Conservation (phyloP, 768 basidiomycete species). For the Amyloporia xantha region DNA sequence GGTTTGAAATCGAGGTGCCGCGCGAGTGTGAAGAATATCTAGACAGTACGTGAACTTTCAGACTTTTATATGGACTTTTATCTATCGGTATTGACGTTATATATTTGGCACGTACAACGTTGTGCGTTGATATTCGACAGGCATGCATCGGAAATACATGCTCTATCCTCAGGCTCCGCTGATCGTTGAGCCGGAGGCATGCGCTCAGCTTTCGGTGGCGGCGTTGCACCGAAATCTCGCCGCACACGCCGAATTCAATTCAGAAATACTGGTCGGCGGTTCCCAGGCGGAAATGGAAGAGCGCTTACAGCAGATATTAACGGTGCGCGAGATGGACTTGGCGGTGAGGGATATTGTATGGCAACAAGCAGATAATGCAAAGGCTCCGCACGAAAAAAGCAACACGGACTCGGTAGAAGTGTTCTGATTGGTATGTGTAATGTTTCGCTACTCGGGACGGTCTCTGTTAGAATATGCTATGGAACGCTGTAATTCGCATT, state of each 20-base stretch:
- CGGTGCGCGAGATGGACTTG: conserved; percentile 43
- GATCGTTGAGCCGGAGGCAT: conserved; percentile 36
- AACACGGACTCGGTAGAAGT: background rate
- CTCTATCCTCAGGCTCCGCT: conserved; percentile 42
- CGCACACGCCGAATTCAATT: conserved; percentile 46
- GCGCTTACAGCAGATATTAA: conserved; percentile 40
- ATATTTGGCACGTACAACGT: no score
- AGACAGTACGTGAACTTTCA: conserved; percentile 33
- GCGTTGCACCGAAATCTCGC: conserved; percentile 52
- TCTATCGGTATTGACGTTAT: no score
- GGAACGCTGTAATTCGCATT: no score
- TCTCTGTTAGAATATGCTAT: no score
- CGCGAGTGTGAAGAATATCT: conserved; percentile 46
- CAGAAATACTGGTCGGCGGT: conserved; percentile 38
- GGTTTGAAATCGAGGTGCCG: conserved; percentile 51
- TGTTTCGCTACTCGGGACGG: no score
- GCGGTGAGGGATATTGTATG: conserved; percentile 40
- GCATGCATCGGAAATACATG: conserved; percentile 41
- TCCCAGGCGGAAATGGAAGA: conserved; percentile 42
- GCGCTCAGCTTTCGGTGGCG: conserved; percentile 34
- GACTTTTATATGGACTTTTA: background rate
- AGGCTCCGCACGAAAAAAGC: background rate
- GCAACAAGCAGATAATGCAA: conserved; percentile 11
- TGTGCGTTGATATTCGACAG: no score
- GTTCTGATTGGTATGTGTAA: no score